Percentiles rank a stretch among this genome's conserved stretches.
Evolutionary conservation across 192 early-diverging fungal genomes (phyloP).

Genomic region (Globomyces pollinis-pini): DNA sequence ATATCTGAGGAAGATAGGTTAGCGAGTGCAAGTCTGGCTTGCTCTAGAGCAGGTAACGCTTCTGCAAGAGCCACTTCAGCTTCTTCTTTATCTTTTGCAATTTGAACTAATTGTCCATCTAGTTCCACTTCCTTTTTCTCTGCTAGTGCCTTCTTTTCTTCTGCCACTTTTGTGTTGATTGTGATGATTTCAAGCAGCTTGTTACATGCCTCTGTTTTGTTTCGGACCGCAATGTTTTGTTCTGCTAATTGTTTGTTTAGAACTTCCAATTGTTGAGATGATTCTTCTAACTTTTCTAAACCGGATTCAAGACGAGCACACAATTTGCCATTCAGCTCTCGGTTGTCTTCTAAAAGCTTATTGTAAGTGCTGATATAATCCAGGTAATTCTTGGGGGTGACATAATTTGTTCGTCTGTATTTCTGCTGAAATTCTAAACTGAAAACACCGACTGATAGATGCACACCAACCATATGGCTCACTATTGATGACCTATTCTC

Average conservation of each 20-base stretch:
- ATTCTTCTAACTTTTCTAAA: conserved; percentile 51
- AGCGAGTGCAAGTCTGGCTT: conserved; percentile 45
- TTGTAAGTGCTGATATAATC: conserved; percentile 58
- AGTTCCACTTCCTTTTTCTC: conserved; percentile 49
- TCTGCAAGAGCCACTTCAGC: conserved; percentile 54
- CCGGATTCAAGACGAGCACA: conserved; percentile 49
- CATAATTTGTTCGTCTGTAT: conserved; percentile 51
- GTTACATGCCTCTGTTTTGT: conserved; percentile 58
- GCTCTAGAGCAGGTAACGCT: conserved; percentile 50
- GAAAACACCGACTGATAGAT: conserved; percentile 43
- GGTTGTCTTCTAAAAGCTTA: conserved; percentile 43
- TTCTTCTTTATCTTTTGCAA: conserved; percentile 63
- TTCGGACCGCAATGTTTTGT: conserved; percentile 53
- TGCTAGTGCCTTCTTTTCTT: conserved; percentile 54
- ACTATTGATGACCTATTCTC: conserved; percentile 42
- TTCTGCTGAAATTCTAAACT: conserved; percentile 49
- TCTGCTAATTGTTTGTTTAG: conserved; percentile 52
- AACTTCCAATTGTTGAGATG: conserved; percentile 48
- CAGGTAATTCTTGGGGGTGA: conserved; percentile 55
- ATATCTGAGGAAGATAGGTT: conserved; percentile 53
- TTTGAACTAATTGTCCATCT: conserved; percentile 47
- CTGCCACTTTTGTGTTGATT: conserved; percentile 46
- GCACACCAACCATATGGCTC: conserved; percentile 52
- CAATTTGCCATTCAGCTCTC: conserved; percentile 44
- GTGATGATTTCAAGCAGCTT: conserved; percentile 58